Base-by-base conservation (phyloP, 768 basidiomycete species). In the Flagelloscypha sp. region DNA sequence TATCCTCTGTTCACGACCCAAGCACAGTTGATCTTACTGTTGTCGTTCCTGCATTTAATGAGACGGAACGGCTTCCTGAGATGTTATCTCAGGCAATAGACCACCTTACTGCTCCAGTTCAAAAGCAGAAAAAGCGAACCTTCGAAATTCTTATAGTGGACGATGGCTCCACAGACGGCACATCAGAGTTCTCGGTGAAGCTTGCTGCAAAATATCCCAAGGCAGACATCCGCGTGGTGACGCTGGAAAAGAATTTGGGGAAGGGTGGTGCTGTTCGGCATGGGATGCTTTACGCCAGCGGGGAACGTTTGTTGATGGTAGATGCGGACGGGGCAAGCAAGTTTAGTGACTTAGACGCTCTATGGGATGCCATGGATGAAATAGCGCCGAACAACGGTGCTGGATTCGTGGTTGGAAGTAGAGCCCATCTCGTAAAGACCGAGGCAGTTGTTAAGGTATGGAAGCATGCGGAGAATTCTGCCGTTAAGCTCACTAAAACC, bases 261-360 rank as follows among this genome's bases (percentile, higher is more conserved):
- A 98, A 98, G 53, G 93, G 93, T 13, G 93, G 90, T 3, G 87
- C 90, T 0, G 90, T 95, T 16, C 68, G 84, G 22, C 93, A 95
- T 58, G 92, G 93, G 23, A 86, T 93, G 75, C 55, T 93, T 44
- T 78, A 83, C 49, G 72, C 77, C 6, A 70, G 86, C 3, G 93
- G 93, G 6, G 59, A 67, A 45, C 63, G 86, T 7, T 62, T 95
- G 29, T 61, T 98, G 35, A 90, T 95, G 76, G 93, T 82, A 27
- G 93, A 98, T 50, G 93, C 93, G 6, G 93, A 98, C 47, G 93
- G 85, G 4, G 93, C 93, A 22, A 92, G 88, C 41, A 69, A 78
- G 30, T 92, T 98, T 48, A 68, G 74, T 29, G 93, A 95, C 50
- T 54, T 97, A 13, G 84, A 87, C 45, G 50, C 63, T n/a, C 60